Base-by-base conservation (phyloP, 2,329 filamentous ascomycete species). In the Monilinia aucupariae region DNA sequence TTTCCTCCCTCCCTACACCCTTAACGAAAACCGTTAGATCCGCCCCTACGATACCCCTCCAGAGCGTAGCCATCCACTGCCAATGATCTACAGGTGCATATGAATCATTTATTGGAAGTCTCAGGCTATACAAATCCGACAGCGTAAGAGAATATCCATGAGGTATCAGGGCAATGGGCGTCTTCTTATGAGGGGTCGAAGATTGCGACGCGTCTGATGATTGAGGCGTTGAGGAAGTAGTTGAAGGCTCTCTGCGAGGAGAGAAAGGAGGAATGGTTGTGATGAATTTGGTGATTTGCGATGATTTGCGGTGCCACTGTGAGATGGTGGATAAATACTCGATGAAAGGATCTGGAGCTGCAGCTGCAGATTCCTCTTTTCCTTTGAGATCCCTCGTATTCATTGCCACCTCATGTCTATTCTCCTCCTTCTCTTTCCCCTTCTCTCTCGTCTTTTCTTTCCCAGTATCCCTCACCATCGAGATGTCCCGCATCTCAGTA, bases 61-160 rank as follows among this genome's bases (percentile, higher is more conserved):
- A 97, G 27, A 97, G 82, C 50, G 90, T 93, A 43, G 93, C 93
- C 80, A 94, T 91, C 93, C 93, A 97, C 75, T 96, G 90, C 92
- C 93, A 97, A 77, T 97, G 93, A 71, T 96, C 92, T n/a, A 89
- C 82, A 0, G 90, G 86, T 20, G 85, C 83, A 74, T 96, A 96
- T 8, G 82, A 80, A 72, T 96, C 92, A 22, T 81, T 78, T 68
- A 96, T 91, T 1, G 89, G 88, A 50, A 92, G 85, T 17, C 81
- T 79, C 61, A 84, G 85, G 1, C 92, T 89, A 73, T 88, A 93
- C 54, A 81, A 79, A 73, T 97, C 90, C 0, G 90, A 88, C 0
- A 88, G 83, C 15, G 87, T 89, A 48, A 97, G 83, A 65, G 91
- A 91, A 75, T 91, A 97, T 27, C 89, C 85, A n/a, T 76, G 83